Conservation (phyloP, 2,329 filamentous ascomycete species). For the Colletotrichum abscissum region DNA sequence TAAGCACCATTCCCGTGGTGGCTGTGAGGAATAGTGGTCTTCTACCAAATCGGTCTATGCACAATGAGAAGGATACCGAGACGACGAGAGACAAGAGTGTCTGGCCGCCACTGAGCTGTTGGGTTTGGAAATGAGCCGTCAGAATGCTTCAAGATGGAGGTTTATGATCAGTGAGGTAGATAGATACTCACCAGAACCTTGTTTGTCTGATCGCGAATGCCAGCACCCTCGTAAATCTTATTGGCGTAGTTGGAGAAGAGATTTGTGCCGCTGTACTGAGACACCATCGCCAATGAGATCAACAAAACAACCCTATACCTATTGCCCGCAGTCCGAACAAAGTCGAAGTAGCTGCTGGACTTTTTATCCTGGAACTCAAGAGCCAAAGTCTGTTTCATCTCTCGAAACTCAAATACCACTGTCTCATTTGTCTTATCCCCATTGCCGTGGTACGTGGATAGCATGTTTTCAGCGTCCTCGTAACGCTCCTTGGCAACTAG, state of each 20-base stretch:
- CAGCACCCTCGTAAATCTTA: background rate
- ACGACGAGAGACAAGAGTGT: background rate
- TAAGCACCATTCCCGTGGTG: background rate
- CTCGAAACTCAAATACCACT: background rate
- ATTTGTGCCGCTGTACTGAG: background rate
- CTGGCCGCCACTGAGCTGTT: background rate
- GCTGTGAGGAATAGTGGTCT: slow-evolving; percentile 3
- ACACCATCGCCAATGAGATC: background rate
- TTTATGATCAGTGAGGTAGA: too few species aligned
- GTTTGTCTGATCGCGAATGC: background rate
- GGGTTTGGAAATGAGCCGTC: background rate
- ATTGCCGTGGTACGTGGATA: slow-evolving; percentile 59
- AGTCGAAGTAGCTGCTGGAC: background rate
- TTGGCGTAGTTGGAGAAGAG: background rate
- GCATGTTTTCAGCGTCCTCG: slow-evolving; percentile 44
- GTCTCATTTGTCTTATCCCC: slow-evolving; percentile 50
- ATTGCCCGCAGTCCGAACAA: background rate
- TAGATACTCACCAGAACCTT: background rate
- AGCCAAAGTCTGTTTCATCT: background rate
- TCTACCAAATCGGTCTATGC: background rate
- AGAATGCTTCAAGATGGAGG: accelerated
- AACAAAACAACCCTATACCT: background rate
- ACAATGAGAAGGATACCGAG: background rate
- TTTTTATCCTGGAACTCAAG: background rate
- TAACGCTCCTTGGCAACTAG: slow-evolving; percentile 44